Conservation (phyloP, 1,284 basidiomycete genomes). For the Leccinum pachyderme region DNA sequence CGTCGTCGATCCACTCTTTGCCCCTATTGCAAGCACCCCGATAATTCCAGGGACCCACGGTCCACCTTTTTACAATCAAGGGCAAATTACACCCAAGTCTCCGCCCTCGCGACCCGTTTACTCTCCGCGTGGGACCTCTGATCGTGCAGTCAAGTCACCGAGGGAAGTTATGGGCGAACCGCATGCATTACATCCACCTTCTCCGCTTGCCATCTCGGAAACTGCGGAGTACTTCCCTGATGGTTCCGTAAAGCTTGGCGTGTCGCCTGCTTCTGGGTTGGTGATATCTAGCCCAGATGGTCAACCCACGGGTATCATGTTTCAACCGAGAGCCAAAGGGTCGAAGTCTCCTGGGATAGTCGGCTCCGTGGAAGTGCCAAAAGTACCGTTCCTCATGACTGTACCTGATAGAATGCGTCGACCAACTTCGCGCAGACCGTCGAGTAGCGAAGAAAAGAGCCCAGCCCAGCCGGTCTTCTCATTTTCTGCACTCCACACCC, state of each 20-base stretch:
- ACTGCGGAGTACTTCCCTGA: constrained; percentile 88
- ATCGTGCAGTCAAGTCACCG: constrained; percentile 55
- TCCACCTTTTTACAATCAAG: constrained; percentile 44
- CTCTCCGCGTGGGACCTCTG: constrained; percentile 56
- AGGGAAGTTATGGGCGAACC: constrained; percentile 43
- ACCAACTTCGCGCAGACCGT: constrained; percentile 29
- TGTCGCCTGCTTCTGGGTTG: constrained; percentile 82
- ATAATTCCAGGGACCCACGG: constrained; percentile 58
- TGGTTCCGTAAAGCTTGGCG: constrained; percentile 63
- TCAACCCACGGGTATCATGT: constrained; percentile 91
- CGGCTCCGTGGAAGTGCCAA: constrained; percentile 25
- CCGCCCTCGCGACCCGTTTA: constrained; percentile 42
- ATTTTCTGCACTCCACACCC: constrained; percentile 37
- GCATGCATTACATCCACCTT: constrained; percentile 54
- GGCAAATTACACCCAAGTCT: constrained; percentile 38
- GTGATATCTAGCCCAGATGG: constrained; percentile 93
- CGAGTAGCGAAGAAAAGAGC: constrained; percentile 29
- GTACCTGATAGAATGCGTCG: constrained; percentile 29
- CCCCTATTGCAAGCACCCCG: constrained; percentile 91
- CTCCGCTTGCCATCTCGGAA: constrained; percentile 73
- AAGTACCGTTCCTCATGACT: constrained; percentile 37
- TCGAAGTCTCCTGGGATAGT: constrained; percentile 19
- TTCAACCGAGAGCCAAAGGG: constrained; percentile 71
- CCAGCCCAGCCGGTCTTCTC: constrained; percentile 23
- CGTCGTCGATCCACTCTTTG: constrained; percentile 83